Evolutionary conservation across 164 flowering plant species (phyloP), one percentile per base, ranked within the genome.

Genomic region (Aristolochia contorta): DNA sequence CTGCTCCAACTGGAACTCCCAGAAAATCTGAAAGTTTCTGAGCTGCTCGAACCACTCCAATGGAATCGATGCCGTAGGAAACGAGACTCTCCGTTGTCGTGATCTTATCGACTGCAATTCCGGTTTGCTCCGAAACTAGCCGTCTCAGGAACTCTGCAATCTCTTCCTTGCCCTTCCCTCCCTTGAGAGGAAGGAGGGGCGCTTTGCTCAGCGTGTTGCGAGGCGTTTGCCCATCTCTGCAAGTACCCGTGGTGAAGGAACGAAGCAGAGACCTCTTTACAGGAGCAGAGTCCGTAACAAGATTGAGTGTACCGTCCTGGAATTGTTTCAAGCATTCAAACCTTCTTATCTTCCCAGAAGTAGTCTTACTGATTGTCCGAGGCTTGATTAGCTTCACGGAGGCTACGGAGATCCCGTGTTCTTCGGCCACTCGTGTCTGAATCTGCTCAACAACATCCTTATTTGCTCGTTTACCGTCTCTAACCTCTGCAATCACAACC

Each of bases 41-140:
- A 66, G 91, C 83, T 66, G 95, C 95, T 74, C 89, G 80, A 21
- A 87, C 95, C 52, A 87, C 91, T 8, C 89, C 91, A 67, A 87
- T 85, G 13, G 95, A 87, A 74, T 87, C 91, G 45, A 87, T 82
- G 22, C 95, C 95, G 69, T 85, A 85, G 12, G 89, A 78, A 14
- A 74, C 77, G 47, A 87, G 71, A 65, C 73, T 80, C 47, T 82
- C 95, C 0, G 86, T 82, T 21, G 74, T 59, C 48, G 84, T 78
- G 51, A 87, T 78, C 51, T 78, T 77, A 47, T 65, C 65, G 18
- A 76, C 33, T 21, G 84, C 51, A 54, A 83, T 74, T 14, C 77
- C 79, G 4, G 91, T 83, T 65, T 78, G 83, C 66, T 85, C 87
- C 16, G 87, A 77, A 49, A 87, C 76, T 6, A 83, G 69, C 13